Percentiles rank a stretch among this genome's conserved stretches.
These are phyloP conservation scores for Begonia peltatifolia DNA, from an alignment of 306 rosid species.

Conservation along the genomic window DNA sequence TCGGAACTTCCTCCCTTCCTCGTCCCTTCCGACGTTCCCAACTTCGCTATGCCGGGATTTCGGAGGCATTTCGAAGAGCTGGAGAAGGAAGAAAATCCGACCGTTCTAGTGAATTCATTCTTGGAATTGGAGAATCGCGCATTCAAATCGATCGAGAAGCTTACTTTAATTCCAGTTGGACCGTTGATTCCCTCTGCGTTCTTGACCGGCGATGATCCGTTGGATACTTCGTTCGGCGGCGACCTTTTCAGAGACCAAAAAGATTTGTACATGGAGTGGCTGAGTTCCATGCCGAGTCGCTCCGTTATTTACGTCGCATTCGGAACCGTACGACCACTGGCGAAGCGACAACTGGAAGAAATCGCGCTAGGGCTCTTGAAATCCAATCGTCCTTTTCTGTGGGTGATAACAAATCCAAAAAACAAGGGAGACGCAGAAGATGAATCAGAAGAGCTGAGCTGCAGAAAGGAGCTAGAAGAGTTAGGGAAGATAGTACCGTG, in stretches of 20 bases:
- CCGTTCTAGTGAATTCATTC: constrained; percentile 25
- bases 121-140: constrained; percentile 25
- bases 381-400: constrained; percentile 4
- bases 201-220: constrained; percentile 1
- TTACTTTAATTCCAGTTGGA: constrained; percentile 7
- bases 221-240: constrained; percentile 3
- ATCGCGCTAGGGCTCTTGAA: constrained; percentile 4
- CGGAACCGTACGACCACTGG: constrained; percentile 4
- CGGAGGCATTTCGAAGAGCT: constrained; percentile 13
- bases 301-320: constrained; percentile 11
- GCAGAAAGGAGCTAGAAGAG: constrained; percentile 6
- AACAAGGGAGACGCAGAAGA: not conserved
- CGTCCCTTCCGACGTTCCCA: not conserved
- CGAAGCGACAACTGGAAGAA: constrained; percentile 6
- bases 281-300: constrained; percentile 5
- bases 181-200: constrained; percentile 10
- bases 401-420: constrained; percentile 11
- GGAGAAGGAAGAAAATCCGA: constrained; percentile 9
- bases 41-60: constrained; percentile 13
- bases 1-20: not conserved
- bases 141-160: constrained; percentile 8
- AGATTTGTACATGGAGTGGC: not conserved
- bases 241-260: not conserved
- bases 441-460: constrained; percentile 6
- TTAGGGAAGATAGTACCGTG: constrained; percentile 8